Evolutionary conservation across 192 early-diverging fungal species (phyloP), one percentile per base, ranked within the genome.

Genomic region (Coemansia sp.): DNA sequence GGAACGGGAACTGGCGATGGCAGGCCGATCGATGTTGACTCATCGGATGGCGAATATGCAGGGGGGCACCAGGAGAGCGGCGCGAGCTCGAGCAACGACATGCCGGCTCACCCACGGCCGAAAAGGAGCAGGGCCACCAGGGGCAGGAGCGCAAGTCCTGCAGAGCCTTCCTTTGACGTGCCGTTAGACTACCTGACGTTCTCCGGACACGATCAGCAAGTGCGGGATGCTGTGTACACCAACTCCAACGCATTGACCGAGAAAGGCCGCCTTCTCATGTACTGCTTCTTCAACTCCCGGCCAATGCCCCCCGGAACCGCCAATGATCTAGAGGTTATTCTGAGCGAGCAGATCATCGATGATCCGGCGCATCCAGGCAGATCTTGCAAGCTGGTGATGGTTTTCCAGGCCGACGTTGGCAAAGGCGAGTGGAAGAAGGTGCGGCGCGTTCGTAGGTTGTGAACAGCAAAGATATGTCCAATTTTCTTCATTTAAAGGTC

Each of bases 211-310:
- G 71, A 68, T 12, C 52, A 46, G 16, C 66, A 72, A 57, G 52
- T 59, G 18, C 63, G 55, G 18, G 44, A 46, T 18, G 69, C 78
- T 0, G 66, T 81, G 20, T 81, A 81, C 43, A 48, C 69, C 14
- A 51, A 66, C 23, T 72, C 78, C 20, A 81, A 81, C 35, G 70
- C 60, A 36, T 45, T 81, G 30, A 64, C 58, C 1, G 78, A 81
- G 33, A 34, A 60, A 0, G 61, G 71, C 63, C 73, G 78, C 39
- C 60, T 72, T 48, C 63, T 59, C 67, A 75, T 81, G 78, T 76
- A 71, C 68, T 76, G 73, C 60, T 81, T 81, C 55, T 81, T 81
- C 60, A 76, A 69, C 36, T 60, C 61, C 24, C 61, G 43, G 38
- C 45, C 41, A 8, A 43, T 66, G 60, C 78, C 78, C 2, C 66